Conservation (phyloP, 768 basidiomycete species). For the Butyriboletus loyo region DNA sequence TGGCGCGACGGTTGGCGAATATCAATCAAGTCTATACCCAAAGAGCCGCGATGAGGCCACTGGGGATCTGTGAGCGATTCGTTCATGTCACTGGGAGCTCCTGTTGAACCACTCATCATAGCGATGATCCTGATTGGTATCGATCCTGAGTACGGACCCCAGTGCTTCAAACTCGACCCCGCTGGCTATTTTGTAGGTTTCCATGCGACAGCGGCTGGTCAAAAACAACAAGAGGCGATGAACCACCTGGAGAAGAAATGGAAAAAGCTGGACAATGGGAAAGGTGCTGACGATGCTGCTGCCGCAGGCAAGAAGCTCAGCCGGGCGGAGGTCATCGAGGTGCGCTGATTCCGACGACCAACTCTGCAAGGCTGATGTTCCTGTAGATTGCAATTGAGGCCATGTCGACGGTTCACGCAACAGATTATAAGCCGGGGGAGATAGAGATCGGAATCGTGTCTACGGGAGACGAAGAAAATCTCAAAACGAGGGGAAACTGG, state of each 20-base stretch:
- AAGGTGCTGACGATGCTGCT: conserved; percentile 74
- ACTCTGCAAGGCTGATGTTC: neutral
- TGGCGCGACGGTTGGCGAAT: conserved; percentile 91
- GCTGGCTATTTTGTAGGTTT: conserved; percentile 99
- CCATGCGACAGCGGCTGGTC: conserved; percentile 93
- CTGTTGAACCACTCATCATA: conserved; percentile 31
- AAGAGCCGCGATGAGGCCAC: conserved; percentile 92
- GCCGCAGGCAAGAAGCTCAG: conserved; percentile 71
- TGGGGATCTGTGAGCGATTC: conserved; percentile 78
- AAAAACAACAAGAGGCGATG: conserved; percentile 98
- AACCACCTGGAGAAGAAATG: conserved; percentile 98
- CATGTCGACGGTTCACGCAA: conserved; percentile 90
- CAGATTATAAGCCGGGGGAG: conserved; percentile 93
- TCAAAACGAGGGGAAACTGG: conserved; percentile 73
- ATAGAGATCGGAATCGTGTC: conserved; percentile 96
- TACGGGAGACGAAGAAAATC: conserved; percentile 63
- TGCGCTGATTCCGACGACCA: conserved; percentile 33
- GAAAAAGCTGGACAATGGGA: conserved; percentile 86
- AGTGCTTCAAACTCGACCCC: conserved; percentile 96
- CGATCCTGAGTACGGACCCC: conserved; percentile 90
- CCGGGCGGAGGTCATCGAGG: conserved; percentile 86
- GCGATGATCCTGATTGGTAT: conserved; percentile 96
- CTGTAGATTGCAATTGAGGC: conserved; percentile 87
- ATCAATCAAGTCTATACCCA: conserved; percentile 99
- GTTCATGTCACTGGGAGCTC: neutral